Conservation (phyloP, 2,329 filamentous ascomycete species). For the Mycosphaerella sp. region DNA sequence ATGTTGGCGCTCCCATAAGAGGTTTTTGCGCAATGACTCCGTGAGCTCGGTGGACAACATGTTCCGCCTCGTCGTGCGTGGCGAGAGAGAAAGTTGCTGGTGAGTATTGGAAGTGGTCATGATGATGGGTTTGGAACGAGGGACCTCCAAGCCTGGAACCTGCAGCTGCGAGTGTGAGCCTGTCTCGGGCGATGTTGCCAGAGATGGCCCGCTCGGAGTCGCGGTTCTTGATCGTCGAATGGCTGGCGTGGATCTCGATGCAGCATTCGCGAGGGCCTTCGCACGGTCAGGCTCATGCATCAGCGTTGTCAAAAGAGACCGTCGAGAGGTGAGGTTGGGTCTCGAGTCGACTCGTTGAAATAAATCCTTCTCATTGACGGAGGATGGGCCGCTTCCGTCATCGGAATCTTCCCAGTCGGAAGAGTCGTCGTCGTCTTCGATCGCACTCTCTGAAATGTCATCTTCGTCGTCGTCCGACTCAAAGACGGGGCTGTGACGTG, state of each 20-base stretch:
- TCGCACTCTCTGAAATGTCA: conserved; percentile 70
- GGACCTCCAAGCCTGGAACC: conserved; percentile 28
- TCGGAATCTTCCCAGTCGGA: conserved; percentile 55
- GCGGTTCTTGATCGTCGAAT: conserved; percentile 56
- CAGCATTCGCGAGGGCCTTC: conserved; percentile 60
- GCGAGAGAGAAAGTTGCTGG: conserved; percentile 65
- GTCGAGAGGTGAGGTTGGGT: conserved; percentile 74
- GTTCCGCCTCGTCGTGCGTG: conserved; percentile 83
- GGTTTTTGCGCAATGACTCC: conserved; percentile 81
- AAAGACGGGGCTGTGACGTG: conserved; percentile 55
- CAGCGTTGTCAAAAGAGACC: conserved; percentile 83
- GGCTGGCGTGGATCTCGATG: conserved; percentile 50
- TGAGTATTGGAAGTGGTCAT: conserved; percentile 62
- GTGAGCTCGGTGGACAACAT: conserved; percentile 95
- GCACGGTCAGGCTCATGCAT: conserved; percentile 74
- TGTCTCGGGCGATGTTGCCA: conserved; percentile 51
- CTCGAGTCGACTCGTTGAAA: conserved; percentile 91
- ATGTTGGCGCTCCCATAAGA: conserved; percentile 92
- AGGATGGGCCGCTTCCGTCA: conserved; percentile 70
- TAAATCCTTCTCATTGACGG: conserved; percentile 62
- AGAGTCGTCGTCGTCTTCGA: conserved; percentile 51
- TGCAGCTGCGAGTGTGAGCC: conserved; percentile 29
- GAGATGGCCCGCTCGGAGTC: conserved; percentile 62
- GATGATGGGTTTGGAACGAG: conserved; percentile 74
- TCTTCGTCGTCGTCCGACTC: conserved; percentile 55